Percentiles rank a stretch among this genome's conserved stretches.
These are phyloP conservation scores for Syncephalastrum contaminatum DNA, from an alignment of 371 early-diverging fungal species.

Conservation along the genomic window DNA sequence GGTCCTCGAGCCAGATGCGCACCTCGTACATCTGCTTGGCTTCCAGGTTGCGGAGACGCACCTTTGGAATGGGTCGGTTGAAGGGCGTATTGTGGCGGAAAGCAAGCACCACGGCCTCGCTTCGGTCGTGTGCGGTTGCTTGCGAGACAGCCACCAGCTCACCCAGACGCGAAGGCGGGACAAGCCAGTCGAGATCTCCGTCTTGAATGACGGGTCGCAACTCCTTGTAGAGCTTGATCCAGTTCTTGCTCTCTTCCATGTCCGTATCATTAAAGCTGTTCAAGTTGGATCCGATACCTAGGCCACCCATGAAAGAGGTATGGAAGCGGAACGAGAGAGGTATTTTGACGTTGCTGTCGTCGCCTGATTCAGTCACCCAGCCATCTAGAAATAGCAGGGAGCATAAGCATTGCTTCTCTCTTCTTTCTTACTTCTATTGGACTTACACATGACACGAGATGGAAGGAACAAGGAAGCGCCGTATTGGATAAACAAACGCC, in stretches of 20 bases:
- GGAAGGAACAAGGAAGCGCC: slow-evolving; percentile 38
- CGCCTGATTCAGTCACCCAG: slow-evolving; percentile 36
- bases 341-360: slow-evolving; percentile 11
- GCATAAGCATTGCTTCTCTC: neutral
- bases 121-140: slow-evolving; percentile 13
- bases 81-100: slow-evolving; percentile 31
- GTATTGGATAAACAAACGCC: slow-evolving; percentile 37
- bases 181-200: slow-evolving; percentile 34
- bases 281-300: slow-evolving; percentile 34
- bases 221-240: slow-evolving; percentile 39
- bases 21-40: slow-evolving; percentile 14
- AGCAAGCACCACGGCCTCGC: slow-evolving; percentile 29
- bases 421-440: too few relatives aligned
- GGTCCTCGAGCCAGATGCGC: slow-evolving; percentile 20
- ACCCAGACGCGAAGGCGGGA: slow-evolving; percentile 14
- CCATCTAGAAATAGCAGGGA: too few relatives aligned
- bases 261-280: slow-evolving; percentile 11
- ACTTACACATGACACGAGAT: slow-evolving; percentile 23
- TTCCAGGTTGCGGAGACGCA: slow-evolving; percentile 21
- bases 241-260: slow-evolving; percentile 17
- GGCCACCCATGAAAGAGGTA: slow-evolving; percentile 36
- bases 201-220: slow-evolving; percentile 27
- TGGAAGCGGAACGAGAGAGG: slow-evolving; percentile 43
- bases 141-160: slow-evolving; percentile 19
- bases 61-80: slow-evolving; percentile 20